phyloP scores from a whole-genome alignment of 441 rosid species.

The Raphanus hybrid region DNA sequence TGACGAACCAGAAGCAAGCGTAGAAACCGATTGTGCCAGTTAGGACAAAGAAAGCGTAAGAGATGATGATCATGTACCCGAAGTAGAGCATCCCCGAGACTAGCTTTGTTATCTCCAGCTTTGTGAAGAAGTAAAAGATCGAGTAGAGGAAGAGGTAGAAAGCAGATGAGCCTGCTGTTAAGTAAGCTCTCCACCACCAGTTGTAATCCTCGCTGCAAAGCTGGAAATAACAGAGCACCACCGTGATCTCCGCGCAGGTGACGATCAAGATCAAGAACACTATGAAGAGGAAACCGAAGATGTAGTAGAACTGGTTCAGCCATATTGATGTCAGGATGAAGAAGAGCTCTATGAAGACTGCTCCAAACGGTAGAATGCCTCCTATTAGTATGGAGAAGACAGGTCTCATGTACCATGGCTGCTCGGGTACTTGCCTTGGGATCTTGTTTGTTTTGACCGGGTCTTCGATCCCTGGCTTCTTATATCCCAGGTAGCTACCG shows the following conservation, averaged over 20 bases:
- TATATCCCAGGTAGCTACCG: slow-evolving; percentile 95
- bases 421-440: slow-evolving; percentile 93
- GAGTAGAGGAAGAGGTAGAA: slow-evolving; percentile 93
- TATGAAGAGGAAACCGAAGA: slow-evolving; percentile 97
- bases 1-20: too few species aligned
- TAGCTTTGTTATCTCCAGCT: slow-evolving; percentile 82
- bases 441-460: slow-evolving; percentile 95
- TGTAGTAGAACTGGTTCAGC: slow-evolving; percentile 98
- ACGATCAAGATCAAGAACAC: slow-evolving; percentile 81
- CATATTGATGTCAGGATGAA: slow-evolving; percentile 95
- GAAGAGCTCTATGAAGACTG: slow-evolving; percentile 98
- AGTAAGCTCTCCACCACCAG: slow-evolving; percentile 99
- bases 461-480: slow-evolving; percentile 87
- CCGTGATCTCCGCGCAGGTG: slow-evolving; percentile 90
- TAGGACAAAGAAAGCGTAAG: slow-evolving; percentile 88
- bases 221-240: slow-evolving; percentile 96
- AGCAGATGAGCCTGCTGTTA: slow-evolving; percentile 93
- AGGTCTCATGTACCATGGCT: slow-evolving; percentile 96
- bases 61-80: slow-evolving; percentile 83
- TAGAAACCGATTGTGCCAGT: slow-evolving; percentile 78
- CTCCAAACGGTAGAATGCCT: slow-evolving; percentile 96
- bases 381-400: slow-evolving; percentile 91
- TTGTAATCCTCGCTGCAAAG: slow-evolving; percentile 90
- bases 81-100: slow-evolving; percentile 91
- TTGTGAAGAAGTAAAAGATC: slow-evolving; percentile 89